Conservation (phyloP, 2,329 filamentous ascomycete species). For the Xylaria sp. region DNA sequence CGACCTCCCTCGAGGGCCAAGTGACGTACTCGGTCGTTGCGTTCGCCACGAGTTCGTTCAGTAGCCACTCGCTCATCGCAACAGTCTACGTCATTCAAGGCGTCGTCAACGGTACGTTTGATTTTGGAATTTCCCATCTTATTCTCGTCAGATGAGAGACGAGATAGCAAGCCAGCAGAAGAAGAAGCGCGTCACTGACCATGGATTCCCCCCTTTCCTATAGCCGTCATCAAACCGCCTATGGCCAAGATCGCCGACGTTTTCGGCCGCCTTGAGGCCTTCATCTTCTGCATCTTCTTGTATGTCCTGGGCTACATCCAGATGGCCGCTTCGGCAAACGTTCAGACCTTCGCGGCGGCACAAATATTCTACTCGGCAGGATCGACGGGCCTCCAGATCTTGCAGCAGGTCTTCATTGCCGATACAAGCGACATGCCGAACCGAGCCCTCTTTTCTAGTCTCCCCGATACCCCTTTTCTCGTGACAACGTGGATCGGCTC, state of each 20-base stretch:
- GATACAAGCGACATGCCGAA: constrained; percentile 70
- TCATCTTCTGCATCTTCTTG: constrained; percentile 63
- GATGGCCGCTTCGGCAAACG: constrained; percentile 65
- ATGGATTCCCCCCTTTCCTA: constrained; percentile 31
- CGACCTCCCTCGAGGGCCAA: constrained; percentile 74
- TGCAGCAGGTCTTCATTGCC: constrained; percentile 73
- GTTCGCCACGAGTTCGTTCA: constrained; percentile 53
- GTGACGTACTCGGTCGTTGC: constrained; percentile 69
- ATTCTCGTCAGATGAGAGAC: not conserved
- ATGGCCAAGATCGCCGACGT: constrained; percentile 72
- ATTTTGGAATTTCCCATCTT: not conserved
- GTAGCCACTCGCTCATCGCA: constrained; percentile 38
- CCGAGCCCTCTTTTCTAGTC: constrained; percentile 67
- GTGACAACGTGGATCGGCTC: constrained; percentile 71
- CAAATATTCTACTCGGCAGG: constrained; percentile 72
- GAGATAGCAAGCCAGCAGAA: not conserved
- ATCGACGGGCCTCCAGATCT: constrained; percentile 66
- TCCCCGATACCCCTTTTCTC: constrained; percentile 69
- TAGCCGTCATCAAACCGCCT: constrained; percentile 68
- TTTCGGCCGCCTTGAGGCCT: constrained; percentile 70
- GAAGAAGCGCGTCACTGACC: constrained; percentile 3
- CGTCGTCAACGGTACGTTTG: constrained; percentile 35
- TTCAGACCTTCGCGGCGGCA: constrained; percentile 63
- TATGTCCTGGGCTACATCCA: constrained; percentile 68
- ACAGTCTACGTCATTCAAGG: constrained; percentile 38